Conservation (phyloP, 768 basidiomycete genomes). For the Mycena metata region DNA sequence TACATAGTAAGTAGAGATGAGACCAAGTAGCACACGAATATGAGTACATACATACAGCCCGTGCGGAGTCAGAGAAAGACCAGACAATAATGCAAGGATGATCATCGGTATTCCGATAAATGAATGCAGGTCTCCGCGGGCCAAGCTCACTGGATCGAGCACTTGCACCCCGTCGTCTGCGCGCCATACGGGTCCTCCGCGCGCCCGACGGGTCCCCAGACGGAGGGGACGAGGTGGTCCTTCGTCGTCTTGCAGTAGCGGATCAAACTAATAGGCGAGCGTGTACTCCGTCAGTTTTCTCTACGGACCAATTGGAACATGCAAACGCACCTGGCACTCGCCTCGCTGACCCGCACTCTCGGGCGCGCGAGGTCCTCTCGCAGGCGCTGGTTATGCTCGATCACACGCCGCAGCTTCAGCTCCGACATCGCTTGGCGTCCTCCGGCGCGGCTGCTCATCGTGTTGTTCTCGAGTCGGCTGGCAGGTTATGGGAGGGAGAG, state of each 20-base stretch:
- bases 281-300: constrained; percentile 1
- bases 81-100: too few relatives aligned
- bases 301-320: background rate
- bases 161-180: constrained; percentile 64
- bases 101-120: too few relatives aligned
- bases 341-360: constrained; percentile 91
- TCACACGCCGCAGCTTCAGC: constrained; percentile 93
- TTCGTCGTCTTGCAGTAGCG: constrained; percentile 74
- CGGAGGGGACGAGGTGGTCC: constrained; percentile 82
- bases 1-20: constrained; percentile 11
- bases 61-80: background rate
- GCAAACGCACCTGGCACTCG: constrained; percentile 80
- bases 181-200: constrained; percentile 92
- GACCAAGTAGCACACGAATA: background rate
- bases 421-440: constrained; percentile 94
- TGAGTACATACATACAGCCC: constrained; percentile 15
- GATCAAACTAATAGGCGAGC: constrained; percentile 75
- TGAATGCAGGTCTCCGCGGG: background rate
- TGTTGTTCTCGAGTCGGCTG: constrained; percentile 16
- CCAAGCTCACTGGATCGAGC: constrained; percentile 68
- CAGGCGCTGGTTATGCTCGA: constrained; percentile 93
- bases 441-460: constrained; percentile 73
- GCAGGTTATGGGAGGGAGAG: constrained; percentile 3
- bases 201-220: constrained; percentile 96
- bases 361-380: constrained; percentile 91